Evolutionary conservation across 257 asterid genomes (phyloP).

Genomic region (Solanum sejunctum): DNA sequence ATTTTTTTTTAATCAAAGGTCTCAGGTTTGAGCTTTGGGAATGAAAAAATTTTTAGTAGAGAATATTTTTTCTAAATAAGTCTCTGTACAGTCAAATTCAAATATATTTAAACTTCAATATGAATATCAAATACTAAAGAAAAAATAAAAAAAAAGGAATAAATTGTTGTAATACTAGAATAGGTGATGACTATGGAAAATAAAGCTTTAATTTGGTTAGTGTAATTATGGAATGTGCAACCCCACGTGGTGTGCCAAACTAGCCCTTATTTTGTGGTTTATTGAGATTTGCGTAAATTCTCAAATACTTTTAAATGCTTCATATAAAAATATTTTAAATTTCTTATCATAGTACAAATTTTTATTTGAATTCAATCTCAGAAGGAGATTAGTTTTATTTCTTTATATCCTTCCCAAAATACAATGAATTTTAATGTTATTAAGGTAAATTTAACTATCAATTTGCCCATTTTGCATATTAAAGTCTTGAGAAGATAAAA

Average conservation of each 20-base stretch:
- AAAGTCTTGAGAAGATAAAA: too few species aligned
- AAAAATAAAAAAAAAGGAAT: neutral
- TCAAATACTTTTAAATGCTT: neutral
- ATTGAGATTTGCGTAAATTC: neutral
- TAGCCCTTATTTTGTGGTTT: neutral
- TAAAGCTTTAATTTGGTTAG: neutral
- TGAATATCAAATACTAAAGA: accelerated
- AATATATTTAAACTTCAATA: too few species aligned
- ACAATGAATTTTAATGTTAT: neutral
- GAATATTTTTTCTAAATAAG: accelerated
- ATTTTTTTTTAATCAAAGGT: too few species aligned
- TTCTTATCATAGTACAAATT: too few species aligned
- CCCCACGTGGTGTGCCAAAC: neutral
- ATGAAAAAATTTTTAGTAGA: too few species aligned
- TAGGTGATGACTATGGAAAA: neutral
- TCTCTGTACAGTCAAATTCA: too few species aligned
- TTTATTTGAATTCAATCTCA: too few species aligned
- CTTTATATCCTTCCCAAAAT: neutral
- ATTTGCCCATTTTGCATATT: neutral
- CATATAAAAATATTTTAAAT: neutral
- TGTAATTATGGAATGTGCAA: neutral
- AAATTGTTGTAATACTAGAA: neutral
- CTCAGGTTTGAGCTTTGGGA: too few species aligned
- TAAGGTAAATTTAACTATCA: neutral
- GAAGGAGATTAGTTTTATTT: neutral